These are phyloP conservation scores for Handroanthus guayacan DNA, from an alignment of 257 asterid species.

Conservation along the genomic window DNA sequence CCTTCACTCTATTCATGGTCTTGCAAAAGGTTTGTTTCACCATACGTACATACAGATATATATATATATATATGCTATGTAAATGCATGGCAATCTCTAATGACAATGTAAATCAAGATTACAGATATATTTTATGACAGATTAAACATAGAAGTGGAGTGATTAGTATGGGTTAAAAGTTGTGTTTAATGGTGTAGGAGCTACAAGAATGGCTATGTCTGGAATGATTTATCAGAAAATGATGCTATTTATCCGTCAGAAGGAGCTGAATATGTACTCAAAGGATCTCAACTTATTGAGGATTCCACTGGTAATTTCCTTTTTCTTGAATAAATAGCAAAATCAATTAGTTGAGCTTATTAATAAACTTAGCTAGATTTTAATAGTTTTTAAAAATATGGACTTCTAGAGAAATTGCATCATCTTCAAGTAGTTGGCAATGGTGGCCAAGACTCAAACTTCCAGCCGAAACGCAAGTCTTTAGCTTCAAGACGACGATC, in stretches of 20 bases:
- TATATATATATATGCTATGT: too few relatives aligned
- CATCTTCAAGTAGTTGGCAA: conserved; percentile 44
- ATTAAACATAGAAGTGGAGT: not conserved
- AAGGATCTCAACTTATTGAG: conserved; percentile 73
- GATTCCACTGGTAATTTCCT: conserved; percentile 52
- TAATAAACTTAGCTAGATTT: not conserved
- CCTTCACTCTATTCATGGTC: conserved; percentile 96
- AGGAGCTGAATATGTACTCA: conserved; percentile 87
- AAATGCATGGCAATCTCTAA: too few relatives aligned
- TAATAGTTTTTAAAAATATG: not conserved
- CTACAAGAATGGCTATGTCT: conserved; percentile 90
- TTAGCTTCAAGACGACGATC: conserved; percentile 35
- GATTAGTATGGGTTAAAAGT: not conserved
- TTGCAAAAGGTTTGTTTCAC: conserved; percentile 70
- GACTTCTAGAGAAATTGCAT: conserved; percentile 52
- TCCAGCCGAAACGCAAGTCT: conserved; percentile 49
- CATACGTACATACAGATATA: too few relatives aligned
- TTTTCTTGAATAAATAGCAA: too few relatives aligned
- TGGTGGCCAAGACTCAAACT: conserved; percentile 31
- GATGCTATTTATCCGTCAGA: conserved; percentile 78
- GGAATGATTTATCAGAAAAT: conserved; percentile 84
- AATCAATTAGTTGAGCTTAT: too few relatives aligned
- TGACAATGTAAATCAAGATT: not conserved
- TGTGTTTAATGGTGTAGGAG: conserved; percentile 49
- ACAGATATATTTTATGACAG: not conserved